These are phyloP conservation scores for Cetraspora pellucida DNA, from an alignment of 192 early-diverging fungal species.

Conservation along the genomic window DNA sequence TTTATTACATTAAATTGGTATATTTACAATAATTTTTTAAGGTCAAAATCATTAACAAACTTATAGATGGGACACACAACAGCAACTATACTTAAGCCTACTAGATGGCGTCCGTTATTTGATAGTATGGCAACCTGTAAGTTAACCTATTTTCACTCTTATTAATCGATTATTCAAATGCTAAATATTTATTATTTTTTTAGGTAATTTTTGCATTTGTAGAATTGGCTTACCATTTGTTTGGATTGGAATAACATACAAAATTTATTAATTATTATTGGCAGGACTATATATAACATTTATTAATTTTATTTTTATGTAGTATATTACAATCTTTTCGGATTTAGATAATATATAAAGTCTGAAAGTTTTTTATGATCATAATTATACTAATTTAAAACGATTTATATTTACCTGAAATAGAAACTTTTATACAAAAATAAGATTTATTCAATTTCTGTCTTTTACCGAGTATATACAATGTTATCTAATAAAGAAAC, in stretches of 20 bases:
- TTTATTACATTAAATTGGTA: neutral
- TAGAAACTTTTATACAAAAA: no score
- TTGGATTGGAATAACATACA: conserved; percentile 44
- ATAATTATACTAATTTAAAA: no score
- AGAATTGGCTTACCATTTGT: conserved; percentile 46
- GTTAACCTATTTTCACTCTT: conserved; percentile 11
- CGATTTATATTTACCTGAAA: no score
- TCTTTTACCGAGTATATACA: no score
- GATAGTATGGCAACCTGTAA: conserved; percentile 57
- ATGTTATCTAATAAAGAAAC: no score
- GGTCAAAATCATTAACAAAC: neutral
- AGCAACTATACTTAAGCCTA: conserved; percentile 62
- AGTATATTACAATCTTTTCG: no score
- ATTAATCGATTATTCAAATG: neutral
- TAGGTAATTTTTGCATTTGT: conserved; percentile 52
- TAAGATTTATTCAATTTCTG: no score
- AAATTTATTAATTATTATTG: neutral
- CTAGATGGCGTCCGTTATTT: conserved; percentile 61
- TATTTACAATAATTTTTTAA: neutral
- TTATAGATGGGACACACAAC: conserved; percentile 63
- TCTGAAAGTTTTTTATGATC: no score
- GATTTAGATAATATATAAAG: no score
- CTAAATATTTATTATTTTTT: neutral
- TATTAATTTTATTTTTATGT: no score
- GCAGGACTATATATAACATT: no score